Evolutionary conservation across 805 yeast species (phyloP).

Genomic region (Starmerella cellae): DNA sequence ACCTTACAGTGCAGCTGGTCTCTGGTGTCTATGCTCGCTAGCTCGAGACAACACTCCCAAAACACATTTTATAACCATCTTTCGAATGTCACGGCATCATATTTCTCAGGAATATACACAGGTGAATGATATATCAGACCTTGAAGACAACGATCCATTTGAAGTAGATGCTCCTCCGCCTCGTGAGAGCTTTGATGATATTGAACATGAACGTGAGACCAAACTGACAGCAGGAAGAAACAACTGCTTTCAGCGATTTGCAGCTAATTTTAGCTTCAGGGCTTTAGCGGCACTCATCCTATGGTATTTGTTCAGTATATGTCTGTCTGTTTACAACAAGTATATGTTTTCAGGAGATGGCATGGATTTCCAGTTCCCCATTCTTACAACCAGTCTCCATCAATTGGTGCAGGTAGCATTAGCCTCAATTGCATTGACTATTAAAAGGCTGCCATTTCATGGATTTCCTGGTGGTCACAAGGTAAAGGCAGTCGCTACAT

Average conservation of each 20-base stretch:
- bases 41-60: no score
- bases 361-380: conserved; percentile 68
- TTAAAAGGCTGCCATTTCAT: conserved; percentile 1
- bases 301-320: conserved; percentile 30
- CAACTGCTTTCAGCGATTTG: no score
- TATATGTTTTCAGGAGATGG: conserved; percentile 86
- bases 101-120: not conserved
- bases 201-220: no score
- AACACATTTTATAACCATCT: no score
- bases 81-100: not conserved
- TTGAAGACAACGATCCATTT: not conserved
- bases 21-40: no score
- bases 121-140: not conserved
- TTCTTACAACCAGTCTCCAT: conserved; percentile 72
- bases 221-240: no score
- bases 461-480: conserved; percentile 2
- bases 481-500: conserved; percentile 47
- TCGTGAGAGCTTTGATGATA: no score
- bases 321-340: conserved; percentile 54
- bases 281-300: conserved; percentile 18
- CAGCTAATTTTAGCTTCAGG: conserved; percentile 4
- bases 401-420: conserved; percentile 54
- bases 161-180: not conserved
- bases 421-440: conserved; percentile 30
- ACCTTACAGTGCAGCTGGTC: no score